phyloP scores from a whole-genome alignment of 768 basidiomycete genomes.

The Tylopilus rubrobrunneus region DNA sequence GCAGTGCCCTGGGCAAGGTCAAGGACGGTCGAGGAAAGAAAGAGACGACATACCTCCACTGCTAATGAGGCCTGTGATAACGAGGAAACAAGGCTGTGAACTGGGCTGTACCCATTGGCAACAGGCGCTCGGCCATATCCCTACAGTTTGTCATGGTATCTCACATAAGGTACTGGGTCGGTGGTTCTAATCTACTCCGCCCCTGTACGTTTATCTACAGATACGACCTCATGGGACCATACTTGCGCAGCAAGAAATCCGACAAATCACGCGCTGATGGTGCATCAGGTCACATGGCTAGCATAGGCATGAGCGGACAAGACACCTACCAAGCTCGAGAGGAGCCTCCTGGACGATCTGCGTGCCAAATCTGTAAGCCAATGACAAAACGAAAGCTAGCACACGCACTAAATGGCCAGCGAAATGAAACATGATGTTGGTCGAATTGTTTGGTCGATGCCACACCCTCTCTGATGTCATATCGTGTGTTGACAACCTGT shows the following conservation, averaged over 20 bases:
- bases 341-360: constrained; percentile 31
- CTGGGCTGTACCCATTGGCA: neutral
- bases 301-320: neutral
- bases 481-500: constrained; percentile 15
- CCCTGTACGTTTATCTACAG: neutral
- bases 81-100: neutral
- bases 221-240: constrained; percentile 1
- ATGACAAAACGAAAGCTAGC: neutral
- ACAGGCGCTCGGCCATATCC: neutral
- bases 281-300: neutral
- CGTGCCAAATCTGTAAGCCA: neutral
- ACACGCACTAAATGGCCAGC: constrained; percentile 28
- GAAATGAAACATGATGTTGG: constrained; percentile 26
- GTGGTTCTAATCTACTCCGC: neutral
- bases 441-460: constrained; percentile 28
- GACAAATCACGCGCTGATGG: constrained; percentile 24
- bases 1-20: constrained; percentile 3
- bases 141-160: neutral
- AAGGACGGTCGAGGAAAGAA: neutral
- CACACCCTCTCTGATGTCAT: constrained; percentile 23
- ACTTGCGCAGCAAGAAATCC: constrained; percentile 19
- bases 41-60: neutral
- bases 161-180: neutral
- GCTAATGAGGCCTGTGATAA: neutral
- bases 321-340: constrained; percentile 25